phyloP scores from a whole-genome alignment of 2,329 filamentous ascomycete species.

The Colletotrichum musicola region DNA sequence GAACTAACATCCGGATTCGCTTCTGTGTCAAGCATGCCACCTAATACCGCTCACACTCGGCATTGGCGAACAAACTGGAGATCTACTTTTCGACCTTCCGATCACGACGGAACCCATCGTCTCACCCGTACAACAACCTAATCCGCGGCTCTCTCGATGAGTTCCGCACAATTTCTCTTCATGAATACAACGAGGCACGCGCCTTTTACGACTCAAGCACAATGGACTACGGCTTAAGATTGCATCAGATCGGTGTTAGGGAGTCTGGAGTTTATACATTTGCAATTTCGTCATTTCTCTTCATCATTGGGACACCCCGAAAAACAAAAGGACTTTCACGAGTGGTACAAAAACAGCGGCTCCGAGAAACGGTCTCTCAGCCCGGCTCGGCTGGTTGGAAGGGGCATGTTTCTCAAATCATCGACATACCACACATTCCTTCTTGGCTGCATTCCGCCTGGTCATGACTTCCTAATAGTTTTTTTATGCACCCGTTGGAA shows the following conservation, averaged over 20 bases:
- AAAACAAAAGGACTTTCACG: constrained; percentile 22
- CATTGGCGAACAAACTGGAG: background rate
- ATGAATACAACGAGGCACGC: constrained; percentile 28
- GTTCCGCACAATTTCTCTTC: constrained; percentile 21
- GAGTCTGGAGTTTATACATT: constrained; percentile 38
- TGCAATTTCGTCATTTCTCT: constrained; percentile 21
- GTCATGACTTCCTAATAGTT: constrained; percentile 11
- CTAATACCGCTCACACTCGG: constrained; percentile 2
- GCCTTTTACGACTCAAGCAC: constrained; percentile 33
- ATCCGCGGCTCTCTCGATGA: constrained; percentile 3
- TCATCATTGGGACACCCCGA: constrained; percentile 17
- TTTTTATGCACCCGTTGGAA: background rate
- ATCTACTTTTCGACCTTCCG: background rate
- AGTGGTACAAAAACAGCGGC: constrained; percentile 27
- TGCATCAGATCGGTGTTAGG: constrained; percentile 39
- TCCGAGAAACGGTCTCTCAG: constrained; percentile 26
- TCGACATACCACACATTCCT: constrained; percentile 2
- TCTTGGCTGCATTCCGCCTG: constrained; percentile 15
- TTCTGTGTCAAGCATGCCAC: background rate
- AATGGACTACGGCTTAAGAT: constrained; percentile 39
- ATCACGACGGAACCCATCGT: constrained; percentile 1
- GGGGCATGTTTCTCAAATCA: constrained; percentile 2
- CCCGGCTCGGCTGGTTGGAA: constrained; percentile 27
- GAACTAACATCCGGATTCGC: constrained; percentile 6
- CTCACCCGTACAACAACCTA: constrained; percentile 20